These are phyloP conservation scores for Hypholoma fasciculare DNA, from an alignment of 768 basidiomycete species.

Conservation along the genomic window DNA sequence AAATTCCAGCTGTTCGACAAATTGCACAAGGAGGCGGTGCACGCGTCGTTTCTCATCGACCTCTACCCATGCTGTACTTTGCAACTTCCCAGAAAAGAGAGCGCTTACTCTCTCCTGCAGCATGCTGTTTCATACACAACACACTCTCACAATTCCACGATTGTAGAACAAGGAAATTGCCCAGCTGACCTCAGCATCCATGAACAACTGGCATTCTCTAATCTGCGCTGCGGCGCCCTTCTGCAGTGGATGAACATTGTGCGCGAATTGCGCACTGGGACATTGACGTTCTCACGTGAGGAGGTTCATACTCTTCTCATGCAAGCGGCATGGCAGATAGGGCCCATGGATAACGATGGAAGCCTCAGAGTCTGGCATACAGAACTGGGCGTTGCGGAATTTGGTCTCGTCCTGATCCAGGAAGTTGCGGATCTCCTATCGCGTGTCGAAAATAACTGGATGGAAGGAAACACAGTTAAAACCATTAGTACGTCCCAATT, in stretches of 20 bases:
- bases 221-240: constrained; percentile 41
- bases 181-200: constrained; percentile 40
- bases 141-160: constrained; percentile 42
- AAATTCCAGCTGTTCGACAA: constrained; percentile 29
- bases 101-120: constrained; percentile 34
- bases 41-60: constrained; percentile 13
- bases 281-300: constrained; percentile 35
- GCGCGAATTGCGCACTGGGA: constrained; percentile 40
- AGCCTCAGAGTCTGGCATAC: constrained; percentile 35
- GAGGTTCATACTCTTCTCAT: constrained; percentile 42
- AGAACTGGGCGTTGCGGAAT: constrained; percentile 30
- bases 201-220: constrained; percentile 45
- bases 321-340: constrained; percentile 45
- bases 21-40: constrained; percentile 6
- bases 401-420: constrained; percentile 34
- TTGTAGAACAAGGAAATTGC: constrained; percentile 43
- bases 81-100: constrained; percentile 21
- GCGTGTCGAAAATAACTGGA: constrained; percentile 42
- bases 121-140: constrained; percentile 32
- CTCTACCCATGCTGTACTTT: constrained; percentile 27
- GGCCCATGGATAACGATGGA: constrained; percentile 7
- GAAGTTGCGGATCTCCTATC: constrained; percentile 35
- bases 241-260: constrained; percentile 55
- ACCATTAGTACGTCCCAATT: constrained; percentile 14
- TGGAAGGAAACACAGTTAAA: constrained; percentile 18